Base-by-base conservation (phyloP, 768 basidiomycete genomes). In the Russula emetica region DNA sequence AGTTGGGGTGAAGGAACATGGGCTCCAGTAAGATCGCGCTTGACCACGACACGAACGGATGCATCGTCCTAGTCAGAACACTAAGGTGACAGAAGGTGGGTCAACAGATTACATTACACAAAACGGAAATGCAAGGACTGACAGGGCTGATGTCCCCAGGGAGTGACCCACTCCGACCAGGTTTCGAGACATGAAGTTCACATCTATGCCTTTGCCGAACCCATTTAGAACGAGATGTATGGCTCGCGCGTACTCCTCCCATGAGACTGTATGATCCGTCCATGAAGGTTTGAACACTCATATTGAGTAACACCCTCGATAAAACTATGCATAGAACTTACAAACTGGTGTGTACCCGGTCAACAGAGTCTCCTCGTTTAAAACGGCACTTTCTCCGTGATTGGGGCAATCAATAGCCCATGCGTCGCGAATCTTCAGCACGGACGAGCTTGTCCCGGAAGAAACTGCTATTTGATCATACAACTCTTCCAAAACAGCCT, bases 161-260 rank as follows among this genome's bases (percentile, higher is more conserved):
- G 83, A 85, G 67, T 85, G 83, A 0, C 81, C 83, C 18, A 85
- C 73, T 3, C 79, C 81, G 18, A 84, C 77, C 5, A 85, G 70
- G 18, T 72, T 79, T 20, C 77, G 80, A n/a, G 69, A 74, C 22
- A 69, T 72, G 62, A 84, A 83, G 66, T 83, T 79, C n/a, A 81
- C 74, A 45, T 80, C 74, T 20, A 82, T 72, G 22, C 82, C 82
- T 28, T 69, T 76, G 0, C 83, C 83, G 6, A 78, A 70, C 0
- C 82, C 81, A 1, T 78, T 71, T 5, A 85, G 71, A 53, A 85
- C 78, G 2, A 77, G 70, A 63, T 85, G 80, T 0, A 84, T 71
- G 8, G 72, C 71, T 1, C 82, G 75, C 0, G 73, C 79, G 58
- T 82, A 83, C 53, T 85, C 83, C 52, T 81, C 80, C 83, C 82